phyloP scores from a whole-genome alignment of 176 grass and related monocot species.

The Musa schizocarpa region DNA sequence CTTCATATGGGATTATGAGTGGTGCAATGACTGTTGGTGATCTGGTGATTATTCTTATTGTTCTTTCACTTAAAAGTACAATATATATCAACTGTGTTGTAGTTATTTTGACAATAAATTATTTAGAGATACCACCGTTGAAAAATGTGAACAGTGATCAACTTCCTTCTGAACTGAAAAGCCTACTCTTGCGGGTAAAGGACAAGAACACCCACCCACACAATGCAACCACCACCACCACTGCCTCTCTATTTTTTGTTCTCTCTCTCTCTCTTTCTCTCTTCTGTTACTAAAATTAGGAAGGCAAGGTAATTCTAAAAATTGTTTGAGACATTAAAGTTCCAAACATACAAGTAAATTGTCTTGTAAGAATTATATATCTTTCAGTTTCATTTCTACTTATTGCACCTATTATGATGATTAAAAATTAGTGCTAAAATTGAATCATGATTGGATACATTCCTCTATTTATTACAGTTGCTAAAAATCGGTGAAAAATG shows the following conservation, averaged over 20 bases:
- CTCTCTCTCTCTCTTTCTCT: too few species aligned
- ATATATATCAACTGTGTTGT: neutral
- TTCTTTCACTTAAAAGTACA: conserved; percentile 4
- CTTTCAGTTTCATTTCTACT: too few species aligned
- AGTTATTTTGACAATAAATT: neutral
- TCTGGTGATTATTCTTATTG: conserved; percentile 57
- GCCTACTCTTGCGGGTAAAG: too few species aligned
- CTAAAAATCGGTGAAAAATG: neutral
- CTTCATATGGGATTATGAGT: conserved; percentile 93
- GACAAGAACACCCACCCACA: too few species aligned
- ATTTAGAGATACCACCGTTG: neutral
- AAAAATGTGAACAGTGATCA: neutral
- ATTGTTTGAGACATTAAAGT: too few species aligned
- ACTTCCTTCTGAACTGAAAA: neutral
- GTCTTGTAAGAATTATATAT: too few species aligned
- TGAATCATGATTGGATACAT: neutral
- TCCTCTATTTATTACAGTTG: neutral
- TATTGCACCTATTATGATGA: neutral
- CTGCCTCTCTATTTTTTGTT: too few species aligned
- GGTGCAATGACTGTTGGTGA: conserved; percentile 94
- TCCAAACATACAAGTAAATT: too few species aligned
- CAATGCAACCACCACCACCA: too few species aligned
- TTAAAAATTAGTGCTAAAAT: neutral
- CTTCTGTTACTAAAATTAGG: too few species aligned
- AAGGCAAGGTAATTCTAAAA: too few species aligned